These are phyloP conservation scores for Sporothrix curviconia DNA, from an alignment of 2,329 filamentous ascomycete species.

Conservation along the genomic window DNA sequence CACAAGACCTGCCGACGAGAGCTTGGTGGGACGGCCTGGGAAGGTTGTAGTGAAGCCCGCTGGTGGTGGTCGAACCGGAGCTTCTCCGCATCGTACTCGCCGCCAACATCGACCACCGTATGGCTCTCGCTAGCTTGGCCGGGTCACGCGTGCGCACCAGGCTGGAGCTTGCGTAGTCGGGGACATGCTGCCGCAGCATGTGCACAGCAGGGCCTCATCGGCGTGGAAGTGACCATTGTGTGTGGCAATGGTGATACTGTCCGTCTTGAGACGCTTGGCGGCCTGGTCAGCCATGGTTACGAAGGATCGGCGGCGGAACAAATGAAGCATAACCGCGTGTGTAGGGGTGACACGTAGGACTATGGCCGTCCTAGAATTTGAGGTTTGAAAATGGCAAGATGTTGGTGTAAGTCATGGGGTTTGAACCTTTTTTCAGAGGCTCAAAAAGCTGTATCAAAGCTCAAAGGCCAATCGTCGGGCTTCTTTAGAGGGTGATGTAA, in stretches of 20 bases:
- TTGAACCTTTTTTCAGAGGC: neutral
- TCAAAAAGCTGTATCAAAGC: neutral
- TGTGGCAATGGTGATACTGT: slow-evolving; percentile 70
- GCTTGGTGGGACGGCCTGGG: slow-evolving; percentile 75
- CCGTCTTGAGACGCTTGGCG: slow-evolving; percentile 78
- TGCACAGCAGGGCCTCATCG: slow-evolving; percentile 93
- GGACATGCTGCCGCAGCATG: slow-evolving; percentile 78
- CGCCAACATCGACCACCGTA: slow-evolving; percentile 96
- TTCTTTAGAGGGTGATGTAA: neutral
- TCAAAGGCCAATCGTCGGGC: slow-evolving; percentile 1
- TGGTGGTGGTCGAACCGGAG: slow-evolving; percentile 97
- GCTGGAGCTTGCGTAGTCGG: slow-evolving; percentile 64
- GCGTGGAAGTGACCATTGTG: slow-evolving; percentile 99
- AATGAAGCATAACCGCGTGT: slow-evolving; percentile 31
- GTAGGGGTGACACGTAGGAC: too few species aligned
- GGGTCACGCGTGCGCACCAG: slow-evolving; percentile 87
- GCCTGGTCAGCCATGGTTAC: slow-evolving; percentile 57
- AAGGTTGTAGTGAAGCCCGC: slow-evolving; percentile 84
- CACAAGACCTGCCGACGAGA: slow-evolving; percentile 87
- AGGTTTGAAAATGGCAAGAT: neutral
- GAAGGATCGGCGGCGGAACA: slow-evolving; percentile 26
- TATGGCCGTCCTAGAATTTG: neutral
- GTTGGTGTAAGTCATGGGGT: too few species aligned
- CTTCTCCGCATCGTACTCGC: slow-evolving; percentile 71
- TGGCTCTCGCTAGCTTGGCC: slow-evolving; percentile 72